These are phyloP conservation scores for Aspergillus sparsus DNA, from an alignment of 495 filamentous ascomycete species.

Conservation along the genomic window DNA sequence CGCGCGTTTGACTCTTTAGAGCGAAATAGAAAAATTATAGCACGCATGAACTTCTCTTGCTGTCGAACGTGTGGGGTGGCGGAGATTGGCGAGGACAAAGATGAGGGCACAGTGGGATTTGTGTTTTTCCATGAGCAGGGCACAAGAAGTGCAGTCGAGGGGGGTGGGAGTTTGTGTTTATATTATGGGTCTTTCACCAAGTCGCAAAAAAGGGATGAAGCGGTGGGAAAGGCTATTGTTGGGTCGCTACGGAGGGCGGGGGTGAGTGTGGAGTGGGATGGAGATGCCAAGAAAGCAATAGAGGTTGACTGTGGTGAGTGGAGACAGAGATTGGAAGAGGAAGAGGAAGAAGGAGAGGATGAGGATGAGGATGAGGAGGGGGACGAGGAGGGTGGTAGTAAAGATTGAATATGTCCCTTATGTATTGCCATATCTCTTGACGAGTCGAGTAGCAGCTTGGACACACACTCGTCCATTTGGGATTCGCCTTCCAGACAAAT, in stretches of 20 bases:
- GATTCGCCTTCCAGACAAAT: no score
- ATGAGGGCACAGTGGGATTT: conserved; percentile 2
- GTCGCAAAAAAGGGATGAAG: background rate
- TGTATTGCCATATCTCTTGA: no score
- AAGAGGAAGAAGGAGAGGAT: background rate
- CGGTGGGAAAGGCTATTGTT: background rate
- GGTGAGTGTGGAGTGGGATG: background rate
- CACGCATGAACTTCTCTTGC: background rate
- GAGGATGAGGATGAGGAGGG: background rate
- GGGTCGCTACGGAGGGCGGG: conserved; percentile 1
- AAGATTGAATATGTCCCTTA: background rate
- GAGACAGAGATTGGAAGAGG: background rate
- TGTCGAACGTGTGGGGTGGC: background rate
- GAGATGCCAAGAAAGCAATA: background rate
- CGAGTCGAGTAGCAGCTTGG: no score
- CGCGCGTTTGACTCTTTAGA: background rate
- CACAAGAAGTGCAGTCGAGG: background rate
- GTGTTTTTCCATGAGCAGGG: conserved; percentile 5
- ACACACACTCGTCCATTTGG: no score
- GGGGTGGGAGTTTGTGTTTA: background rate
- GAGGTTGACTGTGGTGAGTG: background rate
- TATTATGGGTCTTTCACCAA: conserved; percentile 7
- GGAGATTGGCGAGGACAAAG: background rate
- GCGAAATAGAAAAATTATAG: background rate
- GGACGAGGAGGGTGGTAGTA: background rate